Conservation (phyloP, 1,139 yeast species). For the Saccharomyces hybrid region DNA sequence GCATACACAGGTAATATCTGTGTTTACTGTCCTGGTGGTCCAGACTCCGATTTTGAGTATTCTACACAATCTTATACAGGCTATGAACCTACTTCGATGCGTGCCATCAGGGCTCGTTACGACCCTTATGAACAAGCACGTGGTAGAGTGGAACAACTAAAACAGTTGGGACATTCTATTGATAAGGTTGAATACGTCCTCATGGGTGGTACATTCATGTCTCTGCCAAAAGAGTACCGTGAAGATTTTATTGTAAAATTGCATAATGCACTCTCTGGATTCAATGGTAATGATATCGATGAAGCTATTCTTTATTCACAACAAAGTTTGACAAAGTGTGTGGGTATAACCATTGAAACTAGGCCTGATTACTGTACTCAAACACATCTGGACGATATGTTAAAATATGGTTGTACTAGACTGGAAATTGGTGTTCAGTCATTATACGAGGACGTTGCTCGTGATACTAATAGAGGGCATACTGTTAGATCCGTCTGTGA, state of each 20-base stretch:
- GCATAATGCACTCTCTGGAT: slow-evolving; percentile 94
- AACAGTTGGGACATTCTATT: slow-evolving; percentile 92
- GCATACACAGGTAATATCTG: slow-evolving; percentile 98
- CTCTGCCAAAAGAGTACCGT: slow-evolving; percentile 80
- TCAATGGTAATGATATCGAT: slow-evolving; percentile 77
- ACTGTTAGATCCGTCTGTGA: slow-evolving; percentile 95
- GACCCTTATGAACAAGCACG: slow-evolving; percentile 99
- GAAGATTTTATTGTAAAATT: slow-evolving; percentile 82
- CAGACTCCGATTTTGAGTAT: slow-evolving; percentile 96
- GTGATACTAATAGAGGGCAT: slow-evolving; percentile 98
- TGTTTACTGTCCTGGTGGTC: slow-evolving; percentile 99
- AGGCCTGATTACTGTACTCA: slow-evolving; percentile 98
- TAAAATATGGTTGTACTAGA: slow-evolving; percentile 93
- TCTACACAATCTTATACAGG: slow-evolving; percentile 98
- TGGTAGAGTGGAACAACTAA: slow-evolving; percentile 92
- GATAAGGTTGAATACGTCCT: slow-evolving; percentile 96
- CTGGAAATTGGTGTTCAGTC: slow-evolving; percentile 96
- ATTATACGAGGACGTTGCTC: slow-evolving; percentile 94
- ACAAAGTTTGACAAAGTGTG: slow-evolving; percentile 93
- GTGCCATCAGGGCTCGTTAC: slow-evolving; percentile 95
- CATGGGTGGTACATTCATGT: slow-evolving; percentile 99
- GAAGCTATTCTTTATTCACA: slow-evolving; percentile 89
- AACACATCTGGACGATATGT: slow-evolving; percentile 91
- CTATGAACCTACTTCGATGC: slow-evolving; percentile 97
- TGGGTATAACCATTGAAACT: slow-evolving; percentile 96